Conservation (phyloP, 306 rosid genomes). For the Biancaea sappan region DNA sequence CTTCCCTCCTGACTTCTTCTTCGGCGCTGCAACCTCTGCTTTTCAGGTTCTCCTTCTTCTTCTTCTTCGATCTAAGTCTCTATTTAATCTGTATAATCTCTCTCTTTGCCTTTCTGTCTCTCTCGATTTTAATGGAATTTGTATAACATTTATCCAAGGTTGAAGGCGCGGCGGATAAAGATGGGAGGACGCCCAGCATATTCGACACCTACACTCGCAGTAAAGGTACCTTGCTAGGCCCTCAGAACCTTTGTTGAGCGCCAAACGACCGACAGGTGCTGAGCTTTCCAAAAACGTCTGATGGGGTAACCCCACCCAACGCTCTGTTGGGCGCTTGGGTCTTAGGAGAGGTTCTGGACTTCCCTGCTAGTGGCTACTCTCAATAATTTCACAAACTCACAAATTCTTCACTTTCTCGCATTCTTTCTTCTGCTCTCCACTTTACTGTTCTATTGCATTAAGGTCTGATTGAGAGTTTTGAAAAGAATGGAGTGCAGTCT, state of each 20-base stretch:
- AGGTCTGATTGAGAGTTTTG: no score
- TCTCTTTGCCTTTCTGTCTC: not conserved
- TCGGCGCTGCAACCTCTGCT: slow-evolving; percentile 70
- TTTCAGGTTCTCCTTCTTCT: slow-evolving; percentile 57
- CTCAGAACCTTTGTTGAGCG: no score
- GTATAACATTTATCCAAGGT: slow-evolving; percentile 17
- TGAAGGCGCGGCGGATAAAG: slow-evolving; percentile 13
- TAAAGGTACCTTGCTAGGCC: not conserved
- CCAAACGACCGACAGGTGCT: no score
- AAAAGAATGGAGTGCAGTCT: no score
- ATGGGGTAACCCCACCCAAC: no score
- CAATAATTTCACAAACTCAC: not conserved
- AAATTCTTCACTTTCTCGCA: not conserved
- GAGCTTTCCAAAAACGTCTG: no score
- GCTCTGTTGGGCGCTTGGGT: no score
- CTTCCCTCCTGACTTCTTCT: slow-evolving; percentile 62
- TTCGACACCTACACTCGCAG: slow-evolving; percentile 41
- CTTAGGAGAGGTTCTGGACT: no score
- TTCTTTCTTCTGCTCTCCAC: not conserved
- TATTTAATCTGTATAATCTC: not conserved
- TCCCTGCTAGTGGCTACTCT: no score
- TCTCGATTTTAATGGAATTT: not conserved
- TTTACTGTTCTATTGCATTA: no score
- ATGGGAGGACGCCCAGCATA: slow-evolving; percentile 34
- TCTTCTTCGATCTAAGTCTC: not conserved